phyloP scores from a whole-genome alignment of 805 yeast genomes.

The Wickerhamomyces silvicola region DNA sequence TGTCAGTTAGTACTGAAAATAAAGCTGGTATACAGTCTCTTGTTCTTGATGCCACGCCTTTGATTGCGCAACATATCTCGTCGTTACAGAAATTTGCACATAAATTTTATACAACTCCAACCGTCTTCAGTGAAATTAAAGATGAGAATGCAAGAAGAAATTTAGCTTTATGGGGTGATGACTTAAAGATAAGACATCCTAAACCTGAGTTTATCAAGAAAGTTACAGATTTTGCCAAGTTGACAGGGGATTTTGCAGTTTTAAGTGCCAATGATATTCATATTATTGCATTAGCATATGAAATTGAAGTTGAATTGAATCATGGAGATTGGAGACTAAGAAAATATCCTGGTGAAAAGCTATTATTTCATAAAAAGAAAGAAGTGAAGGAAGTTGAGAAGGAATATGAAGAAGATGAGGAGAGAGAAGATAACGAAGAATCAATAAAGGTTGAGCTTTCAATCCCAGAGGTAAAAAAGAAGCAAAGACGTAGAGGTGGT shows the following conservation, averaged over 20 bases:
- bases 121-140: slow-evolving; percentile 78
- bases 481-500: slow-evolving; percentile 56
- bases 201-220: slow-evolving; percentile 51
- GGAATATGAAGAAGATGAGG: slow-evolving; percentile 3
- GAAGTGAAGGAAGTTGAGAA: slow-evolving; percentile 8
- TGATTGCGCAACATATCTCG: slow-evolving; percentile 78
- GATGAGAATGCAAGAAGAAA: slow-evolving; percentile 83
- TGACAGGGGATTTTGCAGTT: slow-evolving; percentile 89
- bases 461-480: slow-evolving; percentile 24
- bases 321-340: slow-evolving; percentile 68
- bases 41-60: slow-evolving; percentile 91
- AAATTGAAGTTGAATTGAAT: slow-evolving; percentile 67
- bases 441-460: slow-evolving; percentile 3
- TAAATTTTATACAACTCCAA: slow-evolving; percentile 82
- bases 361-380: slow-evolving; percentile 14
- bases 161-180: slow-evolving; percentile 73
- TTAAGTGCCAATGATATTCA: slow-evolving; percentile 89
- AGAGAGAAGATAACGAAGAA: slow-evolving; percentile 7
- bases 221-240: slow-evolving; percentile 69
- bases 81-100: slow-evolving; percentile 65
- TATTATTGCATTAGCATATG: slow-evolving; percentile 85
- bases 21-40: slow-evolving; percentile 26
- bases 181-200: slow-evolving; percentile 72
- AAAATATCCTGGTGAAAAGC: slow-evolving; percentile 59
- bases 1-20: neutral